Evolutionary conservation across 306 rosid genomes (phyloP), one percentile per base, ranked within the genome.

Genomic region (Luffa acutangula): DNA sequence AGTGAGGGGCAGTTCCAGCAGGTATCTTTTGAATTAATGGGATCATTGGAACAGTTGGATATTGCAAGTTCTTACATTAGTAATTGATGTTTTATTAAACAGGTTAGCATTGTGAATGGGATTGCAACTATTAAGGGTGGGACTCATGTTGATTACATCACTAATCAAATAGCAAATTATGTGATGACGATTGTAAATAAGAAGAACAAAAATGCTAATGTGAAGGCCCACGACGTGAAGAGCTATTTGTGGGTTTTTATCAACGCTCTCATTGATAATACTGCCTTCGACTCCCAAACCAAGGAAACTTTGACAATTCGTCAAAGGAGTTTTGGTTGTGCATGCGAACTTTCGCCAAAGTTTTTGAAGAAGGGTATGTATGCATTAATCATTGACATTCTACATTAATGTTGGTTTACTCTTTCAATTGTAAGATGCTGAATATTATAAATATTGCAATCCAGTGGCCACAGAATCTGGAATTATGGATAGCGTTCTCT

Each of bases 1-100:
- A 92, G 97, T 67, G 98, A 92, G 34, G 97, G 98, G 37, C 96
- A 94, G 69, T 94, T 94, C 87, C 97, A 94, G 59, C 98, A 92
- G 97, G 97, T 92, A 71, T 69, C 75, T 76, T 78, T 78, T 45
- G 79, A 62, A 46, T 43, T 76, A 20, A 31, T 7, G 34, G 20
- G 48, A 75, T 78, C 21, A 66, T 66, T 77, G n/a, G 7, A 21
- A 66, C 72, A 74, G 7, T 17, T 20, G 58, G 7, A 37, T 58
- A 18, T 76, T 78, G 7, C 15, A 17, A 13, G 71, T n/a, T 58
- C 81, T 79, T 51, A 57, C 18, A 46, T 46, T 3, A 41, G 51
- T 71, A 62, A 2, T 60, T 64, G 66, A 6, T 34, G 14, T 41
- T 42, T 56, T 45, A 4, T 85, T 52, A 59, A 51, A 36, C 94